Evolutionary conservation across 768 basidiomycete genomes (phyloP), one percentile per base, ranked within the genome.

Genomic region (Tylopilus plumbeoviolaceoides): DNA sequence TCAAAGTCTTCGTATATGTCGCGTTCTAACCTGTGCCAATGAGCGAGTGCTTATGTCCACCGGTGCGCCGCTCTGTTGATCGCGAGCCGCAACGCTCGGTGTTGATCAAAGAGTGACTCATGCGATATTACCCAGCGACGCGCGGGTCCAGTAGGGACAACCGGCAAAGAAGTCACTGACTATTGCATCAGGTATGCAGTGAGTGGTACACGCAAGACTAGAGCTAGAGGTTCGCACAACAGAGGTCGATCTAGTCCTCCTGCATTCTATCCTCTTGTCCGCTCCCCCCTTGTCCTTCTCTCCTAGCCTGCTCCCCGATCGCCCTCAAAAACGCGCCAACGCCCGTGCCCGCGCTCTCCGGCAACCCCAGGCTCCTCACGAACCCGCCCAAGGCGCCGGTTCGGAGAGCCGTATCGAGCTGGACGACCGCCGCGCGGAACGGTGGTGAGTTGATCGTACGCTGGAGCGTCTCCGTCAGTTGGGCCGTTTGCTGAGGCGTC

Each of bases 381-480:
- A 95, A 75, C 1, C 78, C 81, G 7, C 84, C 85, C 3, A 94
- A 72, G 47, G 91, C 70, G 8, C 93, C 93, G 0, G 89, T 93
- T 46, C 85, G 75, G 50, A 97, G 74, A 7, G 91, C 93, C 63
- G 87, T 84, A 64, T 97, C 93, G 44, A 97, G 79, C 64, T 80
- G 88, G 3, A 80, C 73, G 18, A 94, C 88, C 2, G 89, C 86
- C 6, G 81, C 73, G 54, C 87, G 85, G 72, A 95, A 93, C 60
- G 89, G 92, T 0, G 90, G 87, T 1, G 89, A 89, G 54, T 83
- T 80, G 55, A 95, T 82, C 58, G 94, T 83, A 31, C 82, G 82
- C 50, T 86, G 77, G 7, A 97, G 73, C 4, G 75, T 83, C 48
- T 91, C 85, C 1, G 65, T 61, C 7, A 63, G 61, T 27, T 60